Percentiles rank a stretch among this genome's conserved stretches.
phyloP scores from a whole-genome alignment of 768 basidiomycete genomes.

The Tephrocybe sp. region DNA sequence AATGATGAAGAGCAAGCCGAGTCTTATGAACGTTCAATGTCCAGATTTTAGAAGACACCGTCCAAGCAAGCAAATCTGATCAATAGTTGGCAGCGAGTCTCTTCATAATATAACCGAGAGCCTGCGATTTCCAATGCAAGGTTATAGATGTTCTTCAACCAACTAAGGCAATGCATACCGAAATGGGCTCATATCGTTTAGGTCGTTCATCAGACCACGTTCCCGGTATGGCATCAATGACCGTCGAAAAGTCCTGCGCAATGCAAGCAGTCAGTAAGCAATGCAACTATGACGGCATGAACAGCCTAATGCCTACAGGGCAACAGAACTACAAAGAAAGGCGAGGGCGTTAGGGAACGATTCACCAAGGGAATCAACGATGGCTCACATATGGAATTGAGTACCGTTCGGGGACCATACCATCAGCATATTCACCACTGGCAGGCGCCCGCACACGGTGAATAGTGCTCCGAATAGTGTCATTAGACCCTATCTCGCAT shows the following conservation, averaged over 20 bases:
- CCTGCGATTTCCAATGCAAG: conserved; percentile 15
- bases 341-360: background rate
- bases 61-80: too few relatives aligned
- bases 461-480: conserved; percentile 47
- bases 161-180: conserved; percentile 22
- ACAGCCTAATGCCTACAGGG: conserved; percentile 22
- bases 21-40: too few relatives aligned
- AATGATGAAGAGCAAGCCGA: too few relatives aligned
- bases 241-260: conserved; percentile 34
- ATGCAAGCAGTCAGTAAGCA: background rate
- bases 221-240: conserved; percentile 52
- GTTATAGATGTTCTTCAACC: background rate
- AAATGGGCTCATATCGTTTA: conserved; percentile 50
- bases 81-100: conserved; percentile 38
- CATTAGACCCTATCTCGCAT: conserved; percentile 38
- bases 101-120: conserved; percentile 37
- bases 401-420: conserved; percentile 50
- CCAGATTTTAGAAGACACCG: too few relatives aligned
- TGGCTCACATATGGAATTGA: conserved; percentile 62
- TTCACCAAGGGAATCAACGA: background rate
- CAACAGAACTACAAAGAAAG: conserved; percentile 27
- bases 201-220: conserved; percentile 45
- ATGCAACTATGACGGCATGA: too few relatives aligned
- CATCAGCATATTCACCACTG: conserved; percentile 18
- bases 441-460: conserved; percentile 52